These are phyloP conservation scores for Fusarium chaquense DNA, from an alignment of 2,329 filamentous ascomycete genomes.

Conservation along the genomic window DNA sequence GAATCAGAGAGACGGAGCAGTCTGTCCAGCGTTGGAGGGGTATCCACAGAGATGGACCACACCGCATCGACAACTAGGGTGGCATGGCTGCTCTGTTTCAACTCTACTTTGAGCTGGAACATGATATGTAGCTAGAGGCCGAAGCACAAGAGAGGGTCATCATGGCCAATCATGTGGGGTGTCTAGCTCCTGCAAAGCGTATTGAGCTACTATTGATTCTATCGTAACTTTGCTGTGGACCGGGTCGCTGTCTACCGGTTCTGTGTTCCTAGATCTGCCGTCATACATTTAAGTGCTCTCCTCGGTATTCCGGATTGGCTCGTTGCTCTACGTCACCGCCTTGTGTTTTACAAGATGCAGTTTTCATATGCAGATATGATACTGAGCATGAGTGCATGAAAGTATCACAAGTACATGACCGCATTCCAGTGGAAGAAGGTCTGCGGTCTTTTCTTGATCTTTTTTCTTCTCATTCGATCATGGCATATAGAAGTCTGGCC, in stretches of 20 bases:
- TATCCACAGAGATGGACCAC: slow-evolving; percentile 38
- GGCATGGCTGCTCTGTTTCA: slow-evolving; percentile 9
- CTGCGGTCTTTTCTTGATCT: not conserved
- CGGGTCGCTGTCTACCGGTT: slow-evolving; percentile 35
- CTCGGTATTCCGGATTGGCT: slow-evolving; percentile 28
- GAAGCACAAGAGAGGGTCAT: slow-evolving; percentile 13
- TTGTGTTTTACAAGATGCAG: slow-evolving; percentile 6
- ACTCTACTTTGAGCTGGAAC: slow-evolving; percentile 30
- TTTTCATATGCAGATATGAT: slow-evolving; percentile 11
- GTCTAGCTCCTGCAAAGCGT: slow-evolving; percentile 11
- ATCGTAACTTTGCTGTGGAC: slow-evolving; percentile 24
- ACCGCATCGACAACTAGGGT: slow-evolving; percentile 35
- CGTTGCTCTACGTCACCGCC: slow-evolving; percentile 37
- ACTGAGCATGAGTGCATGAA: not conserved
- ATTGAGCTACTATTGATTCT: slow-evolving; percentile 31
- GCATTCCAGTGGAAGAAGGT: slow-evolving; percentile 15
- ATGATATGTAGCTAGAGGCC: not conserved
- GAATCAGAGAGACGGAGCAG: slow-evolving; percentile 22
- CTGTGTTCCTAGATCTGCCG: slow-evolving; percentile 35
- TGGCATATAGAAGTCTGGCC: slow-evolving; percentile 1
- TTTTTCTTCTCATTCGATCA: not conserved
- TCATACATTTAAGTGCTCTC: slow-evolving; percentile 32
- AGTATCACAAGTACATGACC: slow-evolving; percentile 20
- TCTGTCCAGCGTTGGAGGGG: slow-evolving; percentile 18
- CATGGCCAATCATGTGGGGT: slow-evolving; percentile 20